Evolutionary conservation across 306 rosid genomes (phyloP).

Genomic region (Gastrolobium bilobum): DNA sequence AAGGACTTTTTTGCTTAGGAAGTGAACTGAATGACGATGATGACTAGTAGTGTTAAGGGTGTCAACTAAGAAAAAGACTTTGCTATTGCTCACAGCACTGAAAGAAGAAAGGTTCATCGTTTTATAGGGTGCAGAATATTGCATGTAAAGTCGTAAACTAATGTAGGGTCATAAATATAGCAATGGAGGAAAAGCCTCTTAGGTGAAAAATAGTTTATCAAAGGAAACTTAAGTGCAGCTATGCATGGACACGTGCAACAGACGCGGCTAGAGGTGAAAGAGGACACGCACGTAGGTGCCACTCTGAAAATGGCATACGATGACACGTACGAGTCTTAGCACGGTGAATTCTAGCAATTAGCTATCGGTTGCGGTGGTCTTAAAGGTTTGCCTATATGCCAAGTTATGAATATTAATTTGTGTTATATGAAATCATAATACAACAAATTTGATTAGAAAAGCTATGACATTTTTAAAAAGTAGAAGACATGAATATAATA

Average conservation of each 20-base stretch:
- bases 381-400: neutral
- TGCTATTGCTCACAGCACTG: neutral
- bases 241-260: conserved; percentile 37
- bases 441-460: neutral
- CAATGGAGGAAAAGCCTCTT: neutral
- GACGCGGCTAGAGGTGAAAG: conserved; percentile 39
- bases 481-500: too few species aligned
- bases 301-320: conserved; percentile 22
- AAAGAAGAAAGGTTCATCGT: conserved; percentile 11
- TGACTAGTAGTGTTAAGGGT: neutral
- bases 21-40: neutral
- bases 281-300: conserved; percentile 38
- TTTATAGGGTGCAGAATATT: conserved; percentile 36
- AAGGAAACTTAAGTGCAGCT: neutral
- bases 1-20: neutral
- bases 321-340: conserved; percentile 32
- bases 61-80: neutral
- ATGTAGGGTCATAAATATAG: neutral
- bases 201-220: neutral
- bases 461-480: too few species aligned
- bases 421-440: neutral
- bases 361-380: conserved; percentile 32
- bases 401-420: neutral
- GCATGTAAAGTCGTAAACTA: conserved; percentile 35
- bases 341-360: conserved; percentile 12